Evolutionary conservation across 352 stramenopile species (phyloP), one percentile per base, ranked within the genome.

Genomic region (Halophytophthora polymorphica): DNA sequence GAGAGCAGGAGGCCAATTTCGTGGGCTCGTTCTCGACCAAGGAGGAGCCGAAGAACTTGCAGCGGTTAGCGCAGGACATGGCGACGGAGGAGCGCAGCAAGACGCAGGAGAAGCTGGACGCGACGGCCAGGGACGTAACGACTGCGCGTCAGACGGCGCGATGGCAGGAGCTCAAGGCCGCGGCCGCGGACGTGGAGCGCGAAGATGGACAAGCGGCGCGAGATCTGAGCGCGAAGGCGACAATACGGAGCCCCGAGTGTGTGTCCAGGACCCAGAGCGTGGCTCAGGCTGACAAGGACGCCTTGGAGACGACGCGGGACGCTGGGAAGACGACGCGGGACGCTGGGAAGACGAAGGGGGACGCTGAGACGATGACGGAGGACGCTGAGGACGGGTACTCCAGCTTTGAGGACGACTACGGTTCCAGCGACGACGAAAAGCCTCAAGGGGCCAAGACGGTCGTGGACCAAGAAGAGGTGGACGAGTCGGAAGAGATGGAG

Each of bases 311-410:
- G 25, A 8, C 25, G 25, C 4, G 8, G 25, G 25, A 31, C 25
- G 25, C 8, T 31, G 4, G 4, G 23, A n/a, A 51, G 18, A 11
- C 45, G 55, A 46, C n/a, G n/a, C n/a, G 29, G 33, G 6, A 50
- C 44, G n/a, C 33, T 48, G 49, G 39, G 36, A 43, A 6, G 10
- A 14, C 12, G 33, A 39, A 48, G 8, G 46, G 29, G 33, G 6
- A 50, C 44, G n/a, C 33, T 48, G 49, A 43, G 36, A 43, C 10
- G 10, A 14, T 8, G 33, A 39, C 49, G 8, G 46, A 69, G 11
- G 54, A 69, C 10, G 58, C 71, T 12, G 65, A 65, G 2, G 62
- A 73, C 38, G 73, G 67, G 14, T 88, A 88, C 55, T 89, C 73
- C 22, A 88, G 73, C 50, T 87, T 88, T 61, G 69, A 79, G 3